Conservation (phyloP, 1,139 yeast species). For the Taphrina flavorubra region DNA sequence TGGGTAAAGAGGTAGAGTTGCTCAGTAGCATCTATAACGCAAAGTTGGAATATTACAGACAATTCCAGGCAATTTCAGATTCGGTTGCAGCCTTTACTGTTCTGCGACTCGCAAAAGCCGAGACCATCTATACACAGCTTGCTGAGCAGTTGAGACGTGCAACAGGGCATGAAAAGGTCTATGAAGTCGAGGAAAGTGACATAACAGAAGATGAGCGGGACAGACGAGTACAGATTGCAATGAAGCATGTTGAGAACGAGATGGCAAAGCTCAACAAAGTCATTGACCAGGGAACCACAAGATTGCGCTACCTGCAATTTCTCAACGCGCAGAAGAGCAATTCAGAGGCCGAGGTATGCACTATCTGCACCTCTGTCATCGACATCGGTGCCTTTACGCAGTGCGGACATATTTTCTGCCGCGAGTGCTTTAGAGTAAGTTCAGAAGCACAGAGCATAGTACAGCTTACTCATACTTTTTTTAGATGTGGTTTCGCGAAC, state of each 20-base stretch:
- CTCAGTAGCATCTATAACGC: conserved; percentile 75
- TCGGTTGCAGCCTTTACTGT: conserved; percentile 56
- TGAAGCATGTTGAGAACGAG: conserved; percentile 35
- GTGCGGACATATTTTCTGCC: conserved; percentile 60
- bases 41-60: conserved; percentile 78
- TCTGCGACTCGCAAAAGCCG: conserved; percentile 2
- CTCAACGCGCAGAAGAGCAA: conserved; percentile 50
- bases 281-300: conserved; percentile 45
- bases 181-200: conserved; percentile 30
- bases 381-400: conserved; percentile 59
- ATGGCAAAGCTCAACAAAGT: conserved; percentile 26
- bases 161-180: conserved; percentile 9
- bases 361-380: conserved; percentile 75
- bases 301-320: conserved; percentile 67
- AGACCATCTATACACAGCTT: neutral
- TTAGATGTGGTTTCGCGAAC: conserved; percentile 63
- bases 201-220: conserved; percentile 45
- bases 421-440: conserved; percentile 65
- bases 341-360: conserved; percentile 61
- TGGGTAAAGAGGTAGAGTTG: conserved; percentile 56
- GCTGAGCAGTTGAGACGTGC: conserved; percentile 24
- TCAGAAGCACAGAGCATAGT: neutral
- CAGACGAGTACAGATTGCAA: conserved; percentile 45
- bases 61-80: conserved; percentile 84
- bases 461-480: neutral